These are phyloP conservation scores for Kodamaea lidongshanica DNA, from an alignment of 805 yeast genomes.

Conservation along the genomic window DNA sequence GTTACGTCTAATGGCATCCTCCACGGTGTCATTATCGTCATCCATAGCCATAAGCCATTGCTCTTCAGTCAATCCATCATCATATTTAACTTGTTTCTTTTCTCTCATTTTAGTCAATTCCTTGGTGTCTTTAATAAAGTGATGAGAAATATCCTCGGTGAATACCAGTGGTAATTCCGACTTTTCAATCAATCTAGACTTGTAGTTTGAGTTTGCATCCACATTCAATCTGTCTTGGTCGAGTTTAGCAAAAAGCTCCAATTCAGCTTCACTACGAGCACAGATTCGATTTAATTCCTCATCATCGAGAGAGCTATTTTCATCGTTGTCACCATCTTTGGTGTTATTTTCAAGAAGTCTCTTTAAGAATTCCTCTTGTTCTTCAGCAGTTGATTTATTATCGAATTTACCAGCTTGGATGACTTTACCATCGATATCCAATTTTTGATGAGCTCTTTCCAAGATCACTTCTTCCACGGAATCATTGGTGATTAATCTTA, in stretches of 20 bases:
- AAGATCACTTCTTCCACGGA: slow-evolving; percentile 79
- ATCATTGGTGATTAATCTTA: slow-evolving; percentile 73
- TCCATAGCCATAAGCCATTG: slow-evolving; percentile 60
- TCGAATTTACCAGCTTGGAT: slow-evolving; percentile 90
- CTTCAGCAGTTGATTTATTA: slow-evolving; percentile 80
- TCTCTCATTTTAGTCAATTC: slow-evolving; percentile 23
- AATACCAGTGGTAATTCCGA: slow-evolving; percentile 22
- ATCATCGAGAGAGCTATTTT: slow-evolving; percentile 51
- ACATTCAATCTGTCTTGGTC: slow-evolving; percentile 49
- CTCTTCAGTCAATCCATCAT: slow-evolving; percentile 43
- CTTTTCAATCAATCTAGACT: slow-evolving; percentile 17
- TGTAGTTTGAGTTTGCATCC: slow-evolving; percentile 17
- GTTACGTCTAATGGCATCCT: slow-evolving; percentile 52
- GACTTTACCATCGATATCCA: slow-evolving; percentile 84
- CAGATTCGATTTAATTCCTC: slow-evolving; percentile 67
- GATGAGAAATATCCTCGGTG: slow-evolving; percentile 23
- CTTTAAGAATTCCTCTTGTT: slow-evolving; percentile 74
- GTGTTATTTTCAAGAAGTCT: slow-evolving; percentile 67
- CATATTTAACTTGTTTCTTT: slow-evolving; percentile 22
- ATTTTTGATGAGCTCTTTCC: slow-evolving; percentile 75
- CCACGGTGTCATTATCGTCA: slow-evolving; percentile 59
- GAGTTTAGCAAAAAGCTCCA: slow-evolving; percentile 47
- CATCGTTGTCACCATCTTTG: slow-evolving; percentile 49
- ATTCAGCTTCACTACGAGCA: slow-evolving; percentile 63
- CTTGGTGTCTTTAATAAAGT: slow-evolving; percentile 20